These are phyloP conservation scores for Candida maltosa DNA, from an alignment of 805 yeast genomes.

Conservation along the genomic window DNA sequence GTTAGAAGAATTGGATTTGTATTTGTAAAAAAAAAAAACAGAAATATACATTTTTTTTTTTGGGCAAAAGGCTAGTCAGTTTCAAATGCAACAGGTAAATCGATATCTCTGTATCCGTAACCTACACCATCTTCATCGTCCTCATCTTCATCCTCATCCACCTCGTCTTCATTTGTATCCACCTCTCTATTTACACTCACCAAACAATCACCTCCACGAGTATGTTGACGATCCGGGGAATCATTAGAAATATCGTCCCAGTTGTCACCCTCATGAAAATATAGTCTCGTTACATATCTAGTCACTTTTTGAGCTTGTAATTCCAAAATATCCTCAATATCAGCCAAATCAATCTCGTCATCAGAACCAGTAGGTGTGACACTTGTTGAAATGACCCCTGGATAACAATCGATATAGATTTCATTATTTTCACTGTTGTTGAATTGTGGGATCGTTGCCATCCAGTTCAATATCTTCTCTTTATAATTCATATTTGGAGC, in stretches of 20 bases:
- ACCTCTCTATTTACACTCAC: constrained; percentile 14
- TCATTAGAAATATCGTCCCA: background rate
- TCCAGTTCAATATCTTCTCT: constrained; percentile 69
- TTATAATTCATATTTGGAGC: constrained; percentile 60
- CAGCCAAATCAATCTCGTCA: constrained; percentile 13
- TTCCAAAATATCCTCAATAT: constrained; percentile 41
- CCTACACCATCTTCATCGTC: constrained; percentile 25
- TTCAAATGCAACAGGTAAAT: background rate
- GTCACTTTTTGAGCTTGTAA: constrained; percentile 54
- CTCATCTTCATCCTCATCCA: constrained; percentile 25
- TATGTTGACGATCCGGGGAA: too few relatives aligned
- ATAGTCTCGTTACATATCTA: constrained; percentile 36
- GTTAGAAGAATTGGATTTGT: constrained; percentile 52
- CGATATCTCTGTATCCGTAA: constrained; percentile 1
- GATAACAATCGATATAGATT: constrained; percentile 42
- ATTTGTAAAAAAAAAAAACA: constrained; percentile 17
- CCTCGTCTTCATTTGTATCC: constrained; percentile 21
- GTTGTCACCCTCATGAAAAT: constrained; percentile 29
- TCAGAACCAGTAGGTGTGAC: constrained; percentile 12
- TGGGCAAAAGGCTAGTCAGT: background rate
- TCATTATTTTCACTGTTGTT: constrained; percentile 17
- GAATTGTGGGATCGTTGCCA: constrained; percentile 48
- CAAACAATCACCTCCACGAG: too few relatives aligned
- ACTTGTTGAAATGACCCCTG: constrained; percentile 39
- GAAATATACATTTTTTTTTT: background rate